Base-by-base conservation (phyloP, 345 rosid species). In the Raphanus sativus region DNA sequence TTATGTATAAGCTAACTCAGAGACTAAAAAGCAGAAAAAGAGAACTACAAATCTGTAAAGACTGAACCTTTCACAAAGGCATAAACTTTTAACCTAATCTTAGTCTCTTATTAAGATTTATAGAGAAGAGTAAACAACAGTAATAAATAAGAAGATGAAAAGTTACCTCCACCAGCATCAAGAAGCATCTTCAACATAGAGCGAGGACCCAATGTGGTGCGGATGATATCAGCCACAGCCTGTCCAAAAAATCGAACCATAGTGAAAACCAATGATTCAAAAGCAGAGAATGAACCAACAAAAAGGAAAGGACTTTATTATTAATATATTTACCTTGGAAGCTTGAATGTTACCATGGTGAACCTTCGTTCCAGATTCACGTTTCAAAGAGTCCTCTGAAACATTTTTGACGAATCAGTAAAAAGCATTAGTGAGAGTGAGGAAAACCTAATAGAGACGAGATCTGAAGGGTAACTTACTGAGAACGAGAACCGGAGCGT, bases 161-260 rank as follows among this genome's bases (percentile, higher is more conserved):
- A 40, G 30, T 56, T 33, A 94, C 99, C 99, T 86, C 97, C 99
- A 40, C 65, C 40, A 78, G 93, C 89, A 87, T 90, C 94, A 67
- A 95, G 98, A 26, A 95, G 87, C 99, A 95, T 95, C 87, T 95
- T 95, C 73, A 90, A 72, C 99, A 95, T 95, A 62, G 98, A 90
- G 11, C 99, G 82, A 33, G 99, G 99, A 59, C 98, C 99, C 85
- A 95, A 84, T 21, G 99, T 95, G 9, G 97, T 95, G 16, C 99
- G 90, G 12, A 92, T 85, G 17, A 92, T 90, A 42, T 90, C 97
- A 75, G 99, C 96, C 75, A 95, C 94, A 67, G 89, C 98, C 98
- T 91, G 75, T 54, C 15, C 29, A 70, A 68, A 3, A 71, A 36
- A 67, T 69, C 30, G n/a, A 33, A 36, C 62, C 2, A 1, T 10